Base-by-base conservation (phyloP, 257 asterid species). In the Solanum pennellii region DNA sequence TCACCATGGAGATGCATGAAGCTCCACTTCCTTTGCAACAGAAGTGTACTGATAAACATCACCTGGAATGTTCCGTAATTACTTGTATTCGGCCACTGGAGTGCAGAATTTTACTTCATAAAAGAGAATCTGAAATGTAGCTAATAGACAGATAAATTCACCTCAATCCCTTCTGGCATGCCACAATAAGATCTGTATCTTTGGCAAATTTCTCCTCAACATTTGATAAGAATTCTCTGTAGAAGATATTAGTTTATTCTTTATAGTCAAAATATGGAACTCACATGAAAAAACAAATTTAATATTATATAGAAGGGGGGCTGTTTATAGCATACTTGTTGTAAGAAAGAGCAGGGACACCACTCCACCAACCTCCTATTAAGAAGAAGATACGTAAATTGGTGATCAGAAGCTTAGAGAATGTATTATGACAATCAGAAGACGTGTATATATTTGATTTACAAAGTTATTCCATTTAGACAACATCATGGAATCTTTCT, bases 321-420 rank as follows among this genome's bases (percentile, higher is more conserved):
- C 71, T 86, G 73, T 74, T 12, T 20, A 87, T 52, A 89, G 82
- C 92, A 85, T 91, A 95, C 99, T 88, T 92, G 75, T 95, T 89
- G 89, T 87, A 92, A 83, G 98, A 90, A 87, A 97, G 88, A 72
- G 96, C 89, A 68, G 99, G 98, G 89, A 93, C 89, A 33, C 99
- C 99, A 89, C 98, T 95, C 99, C 99, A 97, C 99, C 98, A 95
- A 88, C 98, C 99, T 80, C 99, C 99, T 97, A 87, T 45, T 86
- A 33, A 25, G 72, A 77, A 88, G 69, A 80, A 47, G 37, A 47
- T 80, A 9, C 18, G 7, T 47, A 49, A 45, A 49, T 80, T 35
- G 14, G 85, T 18, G 85, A 80, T 47, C 85, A 47, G 44, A 80
- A 49, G 44, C 29, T 47, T 80, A 5, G 44, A 27, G 85, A 80